Conservation (phyloP, 345 rosid species). For the Eucalyptus tenuipes region DNA sequence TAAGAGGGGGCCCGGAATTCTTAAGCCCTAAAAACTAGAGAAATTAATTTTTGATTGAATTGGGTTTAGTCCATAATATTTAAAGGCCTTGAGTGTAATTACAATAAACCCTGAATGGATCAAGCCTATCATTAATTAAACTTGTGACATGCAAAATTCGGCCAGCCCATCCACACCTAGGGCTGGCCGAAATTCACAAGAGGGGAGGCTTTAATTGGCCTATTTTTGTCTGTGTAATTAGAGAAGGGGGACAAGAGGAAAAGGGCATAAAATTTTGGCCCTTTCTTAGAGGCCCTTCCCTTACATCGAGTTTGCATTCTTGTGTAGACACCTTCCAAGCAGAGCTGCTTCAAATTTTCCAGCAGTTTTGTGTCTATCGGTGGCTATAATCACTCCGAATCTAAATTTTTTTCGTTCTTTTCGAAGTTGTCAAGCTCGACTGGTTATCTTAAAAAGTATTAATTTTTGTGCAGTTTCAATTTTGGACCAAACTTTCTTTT, state of each 20-base stretch:
- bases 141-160: no score
- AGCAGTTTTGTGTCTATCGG: constrained; percentile 20
- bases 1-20: no score
- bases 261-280: constrained; percentile 11
- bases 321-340: constrained; percentile 26
- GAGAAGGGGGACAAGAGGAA: constrained; percentile 21
- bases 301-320: not conserved
- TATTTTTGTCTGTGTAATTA: not conserved
- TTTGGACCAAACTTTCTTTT: not conserved
- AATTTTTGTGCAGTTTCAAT: not conserved
- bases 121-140: no score
- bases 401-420: not conserved
- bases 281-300: constrained; percentile 22
- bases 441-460: not conserved
- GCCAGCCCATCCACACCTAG: no score
- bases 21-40: no score
- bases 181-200: no score
- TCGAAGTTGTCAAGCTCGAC: not conserved
- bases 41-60: no score
- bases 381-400: not conserved
- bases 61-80: no score
- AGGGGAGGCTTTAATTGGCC: no score
- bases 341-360: constrained; percentile 6
- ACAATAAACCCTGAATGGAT: no score
- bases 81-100: no score